phyloP scores from a whole-genome alignment of 306 rosid genomes.

The Astragalus membranaceus region DNA sequence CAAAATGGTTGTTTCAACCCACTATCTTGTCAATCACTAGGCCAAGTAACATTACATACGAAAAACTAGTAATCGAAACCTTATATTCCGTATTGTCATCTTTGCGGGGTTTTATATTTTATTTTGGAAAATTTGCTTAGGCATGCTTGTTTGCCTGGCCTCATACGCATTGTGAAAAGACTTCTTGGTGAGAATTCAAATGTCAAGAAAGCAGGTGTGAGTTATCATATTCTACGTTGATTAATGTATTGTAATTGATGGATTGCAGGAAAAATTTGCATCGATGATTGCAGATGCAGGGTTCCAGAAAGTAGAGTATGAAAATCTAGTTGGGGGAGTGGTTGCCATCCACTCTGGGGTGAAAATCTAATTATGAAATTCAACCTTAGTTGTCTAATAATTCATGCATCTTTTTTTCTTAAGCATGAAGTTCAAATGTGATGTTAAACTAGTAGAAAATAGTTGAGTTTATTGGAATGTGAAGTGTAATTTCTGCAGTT shows the following conservation, averaged over 20 bases:
- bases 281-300: conserved; percentile 82
- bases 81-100: conserved; percentile 6
- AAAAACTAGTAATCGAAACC: background rate
- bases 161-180: conserved; percentile 2
- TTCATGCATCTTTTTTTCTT: conserved; percentile 6
- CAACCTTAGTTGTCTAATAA: background rate
- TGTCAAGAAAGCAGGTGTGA: background rate
- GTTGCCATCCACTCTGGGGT: conserved; percentile 88
- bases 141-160: conserved; percentile 6
- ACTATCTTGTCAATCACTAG: background rate
- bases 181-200: background rate
- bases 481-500: conserved; percentile 9
- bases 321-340: conserved; percentile 91
- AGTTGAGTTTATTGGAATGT: background rate
- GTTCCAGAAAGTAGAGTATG: conserved; percentile 82
- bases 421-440: background rate
- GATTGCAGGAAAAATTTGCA: conserved; percentile 72
- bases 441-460: background rate
- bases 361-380: conserved; percentile 38
- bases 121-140: background rate
- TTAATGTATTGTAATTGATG: conserved; percentile 20
- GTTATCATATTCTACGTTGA: background rate
- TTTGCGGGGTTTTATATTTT: background rate
- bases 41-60: background rate
- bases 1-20: background rate